phyloP scores from a whole-genome alignment of 2,329 filamentous ascomycete species.

The Ustilaginoidea virens region DNA sequence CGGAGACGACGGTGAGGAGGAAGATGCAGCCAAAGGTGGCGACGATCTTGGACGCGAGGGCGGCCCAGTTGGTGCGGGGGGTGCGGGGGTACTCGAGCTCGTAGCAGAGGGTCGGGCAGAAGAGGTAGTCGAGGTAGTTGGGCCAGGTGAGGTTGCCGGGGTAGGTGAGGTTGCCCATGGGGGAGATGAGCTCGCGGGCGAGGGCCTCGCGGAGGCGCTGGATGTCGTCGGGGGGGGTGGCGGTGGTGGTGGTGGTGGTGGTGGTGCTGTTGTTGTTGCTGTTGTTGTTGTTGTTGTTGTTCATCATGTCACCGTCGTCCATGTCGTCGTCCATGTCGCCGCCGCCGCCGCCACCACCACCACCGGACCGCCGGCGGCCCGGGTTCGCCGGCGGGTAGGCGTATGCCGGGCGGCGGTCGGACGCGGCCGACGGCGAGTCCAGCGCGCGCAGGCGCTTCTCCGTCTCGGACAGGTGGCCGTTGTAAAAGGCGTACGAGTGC shows the following conservation, averaged over 20 bases:
- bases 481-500: conserved; percentile 97
- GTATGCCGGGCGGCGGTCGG: conserved; percentile 53
- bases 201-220: conserved; percentile 67
- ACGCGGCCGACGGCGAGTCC: conserved; percentile 50
- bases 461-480: conserved; percentile 82
- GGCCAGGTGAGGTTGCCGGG: conserved; percentile 69
- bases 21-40: conserved; percentile 96
- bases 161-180: conserved; percentile 78
- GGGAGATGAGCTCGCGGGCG: conserved; percentile 79
- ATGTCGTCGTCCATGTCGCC: conserved; percentile 6
- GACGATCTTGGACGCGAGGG: conserved; percentile 69
- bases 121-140: conserved; percentile 77
- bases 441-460: conserved; percentile 66
- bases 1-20: conserved; percentile 74
- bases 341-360: no score
- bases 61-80: conserved; percentile 56
- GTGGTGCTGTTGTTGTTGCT: conserved; percentile 76
- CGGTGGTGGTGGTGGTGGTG: conserved; percentile 77
- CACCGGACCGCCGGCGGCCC: no score
- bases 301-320: conserved; percentile 9
- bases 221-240: conserved; percentile 38
- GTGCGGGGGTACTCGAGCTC: conserved; percentile 90
- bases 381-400: conserved; percentile 55
- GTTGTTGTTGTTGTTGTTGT: conserved; percentile 35
- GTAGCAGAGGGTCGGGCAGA: conserved; percentile 93